phyloP scores from a whole-genome alignment of 2,329 filamentous ascomycete species.

The Epichloe sibirici region DNA sequence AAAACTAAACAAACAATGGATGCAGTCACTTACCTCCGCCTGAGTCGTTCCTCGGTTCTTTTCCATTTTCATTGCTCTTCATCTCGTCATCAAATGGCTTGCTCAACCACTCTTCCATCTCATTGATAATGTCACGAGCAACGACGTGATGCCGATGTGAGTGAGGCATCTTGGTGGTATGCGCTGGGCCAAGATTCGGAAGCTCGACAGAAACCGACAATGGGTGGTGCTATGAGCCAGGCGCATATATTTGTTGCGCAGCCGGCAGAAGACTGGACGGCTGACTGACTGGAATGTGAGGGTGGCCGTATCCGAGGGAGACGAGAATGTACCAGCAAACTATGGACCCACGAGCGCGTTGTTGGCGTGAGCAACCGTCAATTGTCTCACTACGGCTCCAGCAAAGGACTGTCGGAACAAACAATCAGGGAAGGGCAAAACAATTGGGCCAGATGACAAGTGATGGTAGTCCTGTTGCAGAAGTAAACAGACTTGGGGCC shows the following conservation, averaged over 20 bases:
- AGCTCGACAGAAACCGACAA: not conserved
- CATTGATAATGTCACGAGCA: slow-evolving; percentile 1
- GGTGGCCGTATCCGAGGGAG: slow-evolving; percentile 13
- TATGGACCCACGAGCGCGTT: slow-evolving; percentile 13
- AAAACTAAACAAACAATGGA: not conserved
- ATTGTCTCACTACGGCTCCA: slow-evolving; percentile 5
- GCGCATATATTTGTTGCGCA: slow-evolving; percentile 9
- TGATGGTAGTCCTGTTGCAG: not conserved
- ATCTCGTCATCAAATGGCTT: not conserved
- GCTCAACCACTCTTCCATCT: not conserved
- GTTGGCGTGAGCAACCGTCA: slow-evolving; percentile 5
- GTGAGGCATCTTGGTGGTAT: slow-evolving; percentile 16
- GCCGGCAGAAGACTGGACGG: slow-evolving; percentile 3
- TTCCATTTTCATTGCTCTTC: not conserved
- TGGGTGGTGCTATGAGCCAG: not conserved
- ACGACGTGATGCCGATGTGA: slow-evolving; percentile 15
- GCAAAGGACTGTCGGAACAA: not conserved
- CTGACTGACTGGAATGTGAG: slow-evolving; percentile 17
- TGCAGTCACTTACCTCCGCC: slow-evolving; percentile 1
- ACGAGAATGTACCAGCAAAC: slow-evolving; percentile 14
- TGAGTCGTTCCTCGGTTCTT: not conserved
- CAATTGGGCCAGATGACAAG: slow-evolving; percentile 17
- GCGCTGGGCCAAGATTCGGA: not conserved
- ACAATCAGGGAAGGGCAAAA: slow-evolving; percentile 2
- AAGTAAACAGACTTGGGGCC: not conserved